Percentiles rank a stretch among this genome's conserved stretches.
phyloP scores from a whole-genome alignment of 2,329 filamentous ascomycete genomes.

The Lachnellula willkommii region DNA sequence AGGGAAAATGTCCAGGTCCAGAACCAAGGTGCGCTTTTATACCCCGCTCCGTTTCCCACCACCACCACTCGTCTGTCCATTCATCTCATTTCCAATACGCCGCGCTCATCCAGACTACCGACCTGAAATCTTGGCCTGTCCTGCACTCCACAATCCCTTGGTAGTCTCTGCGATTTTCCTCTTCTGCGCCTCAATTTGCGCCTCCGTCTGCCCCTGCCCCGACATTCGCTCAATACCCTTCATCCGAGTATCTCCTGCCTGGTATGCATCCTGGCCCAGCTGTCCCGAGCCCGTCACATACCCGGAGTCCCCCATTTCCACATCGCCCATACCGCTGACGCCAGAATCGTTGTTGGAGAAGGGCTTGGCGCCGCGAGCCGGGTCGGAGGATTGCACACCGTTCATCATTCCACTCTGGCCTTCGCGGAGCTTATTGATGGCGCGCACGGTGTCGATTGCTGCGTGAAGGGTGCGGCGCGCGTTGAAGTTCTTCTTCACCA shows the following conservation, averaged over 20 bases:
- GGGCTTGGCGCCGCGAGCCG: conserved; percentile 36
- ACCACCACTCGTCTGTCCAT: background rate
- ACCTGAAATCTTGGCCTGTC: conserved; percentile 23
- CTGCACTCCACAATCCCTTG: conserved; percentile 52
- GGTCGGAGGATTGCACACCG: conserved; percentile 49
- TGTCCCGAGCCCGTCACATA: conserved; percentile 16
- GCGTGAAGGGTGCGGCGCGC: conserved; percentile 63
- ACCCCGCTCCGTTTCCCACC: background rate
- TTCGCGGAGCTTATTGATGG: conserved; percentile 66
- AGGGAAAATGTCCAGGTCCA: too few relatives aligned
- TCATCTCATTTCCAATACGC: background rate
- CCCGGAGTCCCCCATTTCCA: conserved; percentile 27
- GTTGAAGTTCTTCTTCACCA: conserved; percentile 71
- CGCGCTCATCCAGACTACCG: conserved; percentile 6
- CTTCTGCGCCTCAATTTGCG: conserved; percentile 34
- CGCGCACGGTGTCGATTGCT: conserved; percentile 65
- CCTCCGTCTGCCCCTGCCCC: conserved; percentile 32
- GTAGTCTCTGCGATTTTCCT: conserved; percentile 59
- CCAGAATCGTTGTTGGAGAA: conserved; percentile 40
- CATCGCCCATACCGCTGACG: conserved; percentile 28
- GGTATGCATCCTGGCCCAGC: conserved; percentile 5
- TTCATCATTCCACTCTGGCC: conserved; percentile 57
- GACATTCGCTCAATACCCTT: conserved; percentile 24
- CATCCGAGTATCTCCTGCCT: conserved; percentile 20
- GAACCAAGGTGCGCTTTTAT: background rate